Evolutionary conservation across 1,284 basidiomycete species (phyloP), one percentile per base, ranked within the genome.

Genomic region (Phaffia rhodozyma): DNA sequence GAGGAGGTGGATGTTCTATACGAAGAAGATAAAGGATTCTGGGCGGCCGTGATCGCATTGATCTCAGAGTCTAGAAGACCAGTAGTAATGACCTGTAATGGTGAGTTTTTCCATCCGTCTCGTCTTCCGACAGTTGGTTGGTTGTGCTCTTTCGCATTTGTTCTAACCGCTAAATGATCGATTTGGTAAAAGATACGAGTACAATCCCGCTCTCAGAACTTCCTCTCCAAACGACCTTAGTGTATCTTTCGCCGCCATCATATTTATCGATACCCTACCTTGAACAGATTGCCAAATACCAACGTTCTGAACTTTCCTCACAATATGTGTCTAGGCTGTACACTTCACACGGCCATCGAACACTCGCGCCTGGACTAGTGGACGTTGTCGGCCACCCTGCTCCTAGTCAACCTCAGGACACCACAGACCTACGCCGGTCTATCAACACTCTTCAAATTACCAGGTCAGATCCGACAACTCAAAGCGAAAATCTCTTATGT

Each of bases 1-100:
- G 96, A 99, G 75, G 96, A 98, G 73, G 94, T 90, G 9, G 96
- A 99, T 74, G 83, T 97, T 49, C 77, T 97, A 51, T 98, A 86
- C 76, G 86, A 85, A 67, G 90, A 93, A 60, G 94, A 97, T 73
- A 79, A 78, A 51, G 89, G 86, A 51, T 98, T 98, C 75, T 99
- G 96, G 96, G 80, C 85, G 1, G 83, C 88, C 5, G 81, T 96
- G 50, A 79, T 87, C 2, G 80, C 83, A 60, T 81, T 97, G 63
- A 90, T 94, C 71, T 83, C 82, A 66, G 82, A 87, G 32, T 90
- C 88, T 68, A 83, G 82, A 69, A 79, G 92, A 62, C 92, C 93
- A 1, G 86, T 97, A 53, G 82, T 97, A 54, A 81, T 91, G 75
- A 96, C 91, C 62, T 96, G 92, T 74, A 94, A 92, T 69, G 91